phyloP scores from a whole-genome alignment of 129 eudicot species.

The Tagetes patula region DNA sequence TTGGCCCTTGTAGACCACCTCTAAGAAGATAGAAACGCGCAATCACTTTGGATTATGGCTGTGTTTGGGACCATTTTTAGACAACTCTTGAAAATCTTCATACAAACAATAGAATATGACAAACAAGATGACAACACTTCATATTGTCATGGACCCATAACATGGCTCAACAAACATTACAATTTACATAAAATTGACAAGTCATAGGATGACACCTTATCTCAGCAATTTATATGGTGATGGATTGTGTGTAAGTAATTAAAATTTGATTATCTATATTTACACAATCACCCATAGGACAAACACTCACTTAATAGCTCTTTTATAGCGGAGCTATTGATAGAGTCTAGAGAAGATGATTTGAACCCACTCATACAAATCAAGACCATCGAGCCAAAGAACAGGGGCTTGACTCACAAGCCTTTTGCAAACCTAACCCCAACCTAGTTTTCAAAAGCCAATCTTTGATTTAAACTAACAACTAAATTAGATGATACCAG shows the following conservation, averaged over 20 bases:
- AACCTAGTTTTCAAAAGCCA: not conserved
- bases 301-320: too few relatives aligned
- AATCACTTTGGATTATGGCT: not conserved
- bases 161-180: not conserved
- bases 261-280: not conserved
- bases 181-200: not conserved
- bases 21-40: not conserved
- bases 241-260: not conserved
- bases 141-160: not conserved
- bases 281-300: conserved; percentile 1
- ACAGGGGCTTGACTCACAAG: not conserved
- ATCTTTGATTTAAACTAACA: conserved; percentile 23
- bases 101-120: not conserved
- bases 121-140: not conserved
- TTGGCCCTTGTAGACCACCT: not conserved
- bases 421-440: conserved; percentile 5
- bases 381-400: not conserved
- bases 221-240: not conserved
- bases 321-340: too few relatives aligned
- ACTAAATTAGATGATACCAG: conserved; percentile 31
- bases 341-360: too few relatives aligned
- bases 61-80: not conserved
- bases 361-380: too few relatives aligned
- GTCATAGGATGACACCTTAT: not conserved
- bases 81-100: not conserved